Evolutionary conservation across 2,329 filamentous ascomycete genomes (phyloP), one percentile per base, ranked within the genome.

Genomic region (Thelonectria discophora): DNA sequence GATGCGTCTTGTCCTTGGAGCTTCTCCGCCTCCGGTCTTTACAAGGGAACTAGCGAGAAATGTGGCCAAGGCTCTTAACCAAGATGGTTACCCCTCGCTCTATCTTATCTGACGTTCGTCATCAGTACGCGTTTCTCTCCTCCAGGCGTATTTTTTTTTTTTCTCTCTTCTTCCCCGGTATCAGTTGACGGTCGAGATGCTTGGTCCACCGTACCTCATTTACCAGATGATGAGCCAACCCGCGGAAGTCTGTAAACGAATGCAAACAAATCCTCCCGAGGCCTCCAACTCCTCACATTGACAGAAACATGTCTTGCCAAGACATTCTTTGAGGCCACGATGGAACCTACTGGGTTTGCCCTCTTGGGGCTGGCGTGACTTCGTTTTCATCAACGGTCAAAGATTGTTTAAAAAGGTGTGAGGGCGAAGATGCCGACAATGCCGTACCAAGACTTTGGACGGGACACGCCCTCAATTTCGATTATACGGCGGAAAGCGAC

Each of bases 391-490:
- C 46, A 64, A 60, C 63, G 49, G 55, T 39, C 54, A 55, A 67
- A 65, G 51, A 58, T 58, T 58, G 27, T 8, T 30, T 30, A 30
- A 61, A 61, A 60, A 62, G 50, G 64, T 55, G 59, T 62, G 46
- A 62, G 56, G 32, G 39, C 57, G 49, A 69, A 46, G 55, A 65
- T 72, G 70, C 70, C 70, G 70, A 65, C 59, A 57, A 67, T 69
- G 63, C 70, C 70, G 70, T 71, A 69, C 70, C 69, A 72, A 72
- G 70, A 67, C 67, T 68, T 68, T 71, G 57, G 62, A 60, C 65
- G 51, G 49, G 61, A 46, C 66, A 71, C 64, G 64, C 65, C 69
- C 68, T 69, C 69, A 71, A 71, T 70, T 68, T 70, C 62, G 55
- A 68, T 62, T 63, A 66, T 70, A 66, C 64, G 62, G 68, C 55